Percentiles rank a stretch among this genome's conserved stretches.
phyloP scores from a whole-genome alignment of 257 asterid species.

The Nicotiana undulata region DNA sequence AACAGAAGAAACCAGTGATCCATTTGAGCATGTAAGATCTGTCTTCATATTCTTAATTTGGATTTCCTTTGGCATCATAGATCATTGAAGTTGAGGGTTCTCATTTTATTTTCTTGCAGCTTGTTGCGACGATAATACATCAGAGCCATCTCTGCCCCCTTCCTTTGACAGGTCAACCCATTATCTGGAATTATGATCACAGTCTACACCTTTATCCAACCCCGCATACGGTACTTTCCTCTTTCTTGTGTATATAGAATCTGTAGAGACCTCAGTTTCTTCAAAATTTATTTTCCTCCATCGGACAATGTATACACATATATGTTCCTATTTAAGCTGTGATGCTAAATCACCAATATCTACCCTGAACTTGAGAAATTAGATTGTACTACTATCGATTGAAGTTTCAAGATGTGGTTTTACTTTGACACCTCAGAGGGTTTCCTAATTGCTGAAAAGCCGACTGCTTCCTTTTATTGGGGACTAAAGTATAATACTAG shows the following conservation, averaged over 20 bases:
- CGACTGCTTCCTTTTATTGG: neutral
- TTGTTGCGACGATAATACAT: slow-evolving; percentile 87
- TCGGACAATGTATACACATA: neutral
- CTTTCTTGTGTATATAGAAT: slow-evolving; percentile 8
- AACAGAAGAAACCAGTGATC: slow-evolving; percentile 83
- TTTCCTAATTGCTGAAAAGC: neutral
- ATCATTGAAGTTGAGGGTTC: neutral
- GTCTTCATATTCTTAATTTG: slow-evolving; percentile 13
- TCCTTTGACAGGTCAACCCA: slow-evolving; percentile 81
- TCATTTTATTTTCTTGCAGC: slow-evolving; percentile 40
- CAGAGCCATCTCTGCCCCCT: slow-evolving; percentile 98
- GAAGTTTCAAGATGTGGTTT: neutral
- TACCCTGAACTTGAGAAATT: neutral
- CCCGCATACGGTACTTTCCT: slow-evolving; percentile 67
- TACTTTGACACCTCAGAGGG: neutral
- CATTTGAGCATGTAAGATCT: slow-evolving; percentile 81
- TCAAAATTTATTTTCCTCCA: neutral
- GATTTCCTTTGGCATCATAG: neutral
- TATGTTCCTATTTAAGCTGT: neutral
- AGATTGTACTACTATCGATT: neutral
- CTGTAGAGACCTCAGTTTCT: neutral
- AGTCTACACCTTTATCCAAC: slow-evolving; percentile 87
- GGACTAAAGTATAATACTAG: neutral
- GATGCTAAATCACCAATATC: neutral
- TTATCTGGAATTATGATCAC: slow-evolving; percentile 92